Conservation (phyloP, 257 asterid genomes). For the Leptodermis oblonga region DNA sequence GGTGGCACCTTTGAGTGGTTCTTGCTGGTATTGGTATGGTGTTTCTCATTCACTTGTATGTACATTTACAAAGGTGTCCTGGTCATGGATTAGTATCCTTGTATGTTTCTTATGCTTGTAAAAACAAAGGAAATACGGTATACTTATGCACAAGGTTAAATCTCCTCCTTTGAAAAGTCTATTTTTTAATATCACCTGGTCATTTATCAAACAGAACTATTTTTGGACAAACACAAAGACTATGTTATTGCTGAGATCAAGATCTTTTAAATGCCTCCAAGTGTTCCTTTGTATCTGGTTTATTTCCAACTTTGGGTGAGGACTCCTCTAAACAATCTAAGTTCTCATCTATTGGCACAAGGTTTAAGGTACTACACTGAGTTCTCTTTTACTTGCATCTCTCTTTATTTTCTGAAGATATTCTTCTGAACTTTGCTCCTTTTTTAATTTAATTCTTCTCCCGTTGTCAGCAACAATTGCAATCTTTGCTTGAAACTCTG, state of each 20-base stretch:
- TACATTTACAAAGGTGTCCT: no score
- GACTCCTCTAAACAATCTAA: constrained; percentile 91
- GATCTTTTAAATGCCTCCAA: constrained; percentile 76
- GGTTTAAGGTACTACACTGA: constrained; percentile 68
- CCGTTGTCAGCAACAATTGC: constrained; percentile 64
- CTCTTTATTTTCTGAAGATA: constrained; percentile 16
- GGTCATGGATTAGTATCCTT: no score
- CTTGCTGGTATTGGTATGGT: no score
- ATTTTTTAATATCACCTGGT: constrained; percentile 48
- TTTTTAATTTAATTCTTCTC: neutral
- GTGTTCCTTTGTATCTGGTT: constrained; percentile 74
- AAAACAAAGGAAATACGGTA: constrained; percentile 8
- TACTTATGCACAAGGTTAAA: constrained; percentile 1
- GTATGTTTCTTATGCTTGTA: neutral
- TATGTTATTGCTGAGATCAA: constrained; percentile 96
- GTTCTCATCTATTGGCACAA: constrained; percentile 91
- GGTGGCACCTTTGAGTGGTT: no score
- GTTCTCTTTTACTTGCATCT: constrained; percentile 8
- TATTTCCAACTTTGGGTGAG: constrained; percentile 75
- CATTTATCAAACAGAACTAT: constrained; percentile 91
- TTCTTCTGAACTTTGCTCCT: constrained; percentile 12
- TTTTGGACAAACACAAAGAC: constrained; percentile 96
- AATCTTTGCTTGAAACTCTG: constrained; percentile 56
- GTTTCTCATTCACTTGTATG: no score
- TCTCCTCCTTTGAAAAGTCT: neutral